Evolutionary conservation across 495 filamentous ascomycete species (phyloP), one percentile per base, ranked within the genome.

Genomic region (Neurospora sp.): DNA sequence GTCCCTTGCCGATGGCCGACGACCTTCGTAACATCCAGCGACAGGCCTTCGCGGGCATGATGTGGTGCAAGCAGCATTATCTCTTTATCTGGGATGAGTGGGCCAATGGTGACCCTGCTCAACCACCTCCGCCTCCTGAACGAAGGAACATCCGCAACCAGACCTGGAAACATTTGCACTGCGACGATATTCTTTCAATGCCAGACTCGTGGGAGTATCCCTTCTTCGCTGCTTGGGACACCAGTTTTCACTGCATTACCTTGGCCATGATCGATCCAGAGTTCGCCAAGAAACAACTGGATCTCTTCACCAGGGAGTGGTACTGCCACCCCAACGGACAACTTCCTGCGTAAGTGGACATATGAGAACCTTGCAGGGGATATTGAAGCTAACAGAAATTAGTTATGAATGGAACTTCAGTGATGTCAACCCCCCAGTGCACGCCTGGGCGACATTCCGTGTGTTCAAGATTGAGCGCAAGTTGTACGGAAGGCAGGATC

Each of bases 321-420:
- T 98, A 98, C 85, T 97, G 97, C 91, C 95, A 98, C 84, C 95
- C 95, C 20, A 98, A 98, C 77, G 95, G 95, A 61, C 95, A 98
- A 82, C 84, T 98, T 68, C 91, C 93, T 37, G 84, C 83, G 78
- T 83, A 78, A 46, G 79, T 76, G 11, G n/a, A 22, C 40, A 31
- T 8, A 1, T 10, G 8, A 27, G 69, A 69, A 16, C 16, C 0
- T 41, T 42, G 14, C 12, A 18, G 5, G 3, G 8, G 3, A 9
- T 9, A 0, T 1, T 35, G 14, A 66, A 59, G 20, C 59, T 74
- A 69, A 72, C 39, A 22, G 22, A 42, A 5, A 5, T 1, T 12
- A 85, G 83, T 8, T 98, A 98, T 75, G 96, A 98, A 81, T 98
- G 95, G 95, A 98, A 98, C 79, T 98, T 98, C 84, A 90, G 94